Evolutionary conservation across 495 filamentous ascomycete species (phyloP).

Genomic region (Aspergillus wentii): DNA sequence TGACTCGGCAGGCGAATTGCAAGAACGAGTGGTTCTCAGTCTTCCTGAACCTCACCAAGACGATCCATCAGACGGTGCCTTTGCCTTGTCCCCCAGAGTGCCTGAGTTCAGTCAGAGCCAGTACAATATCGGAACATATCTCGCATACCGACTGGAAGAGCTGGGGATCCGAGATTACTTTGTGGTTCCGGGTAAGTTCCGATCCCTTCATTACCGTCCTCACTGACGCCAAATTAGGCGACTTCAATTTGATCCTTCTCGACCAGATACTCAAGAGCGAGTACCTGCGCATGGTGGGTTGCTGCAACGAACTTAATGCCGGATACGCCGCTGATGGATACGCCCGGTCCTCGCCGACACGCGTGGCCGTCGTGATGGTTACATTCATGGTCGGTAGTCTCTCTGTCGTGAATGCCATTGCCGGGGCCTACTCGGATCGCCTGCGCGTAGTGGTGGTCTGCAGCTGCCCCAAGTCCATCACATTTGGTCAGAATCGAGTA

Average conservation of each 20-base stretch:
- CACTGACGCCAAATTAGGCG: conserved; percentile 35
- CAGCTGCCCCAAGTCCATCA: conserved; percentile 30
- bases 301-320: conserved; percentile 72
- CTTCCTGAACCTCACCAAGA: too few species aligned
- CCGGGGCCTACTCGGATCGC: conserved; percentile 64
- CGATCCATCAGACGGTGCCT: too few species aligned
- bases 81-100: too few species aligned
- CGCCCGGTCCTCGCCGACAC: conserved; percentile 52
- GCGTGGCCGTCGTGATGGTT: conserved; percentile 65
- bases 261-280: conserved; percentile 53
- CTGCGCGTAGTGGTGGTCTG: conserved; percentile 76
- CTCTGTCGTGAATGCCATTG: conserved; percentile 63
- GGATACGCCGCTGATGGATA: conserved; percentile 78
- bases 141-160: conserved; percentile 7
- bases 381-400: conserved; percentile 75
- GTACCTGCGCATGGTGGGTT: conserved; percentile 65
- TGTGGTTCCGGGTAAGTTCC: conserved; percentile 6
- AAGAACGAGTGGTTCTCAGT: too few species aligned
- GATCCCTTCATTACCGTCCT: not conserved
- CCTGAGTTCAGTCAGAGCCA: too few species aligned
- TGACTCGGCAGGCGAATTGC: too few species aligned
- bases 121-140: conserved; percentile 1
- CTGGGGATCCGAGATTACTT: conserved; percentile 7
- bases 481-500: not conserved
- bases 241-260: conserved; percentile 64